These are phyloP conservation scores for Pueraria montana DNA, from an alignment of 306 rosid species.

Conservation along the genomic window DNA sequence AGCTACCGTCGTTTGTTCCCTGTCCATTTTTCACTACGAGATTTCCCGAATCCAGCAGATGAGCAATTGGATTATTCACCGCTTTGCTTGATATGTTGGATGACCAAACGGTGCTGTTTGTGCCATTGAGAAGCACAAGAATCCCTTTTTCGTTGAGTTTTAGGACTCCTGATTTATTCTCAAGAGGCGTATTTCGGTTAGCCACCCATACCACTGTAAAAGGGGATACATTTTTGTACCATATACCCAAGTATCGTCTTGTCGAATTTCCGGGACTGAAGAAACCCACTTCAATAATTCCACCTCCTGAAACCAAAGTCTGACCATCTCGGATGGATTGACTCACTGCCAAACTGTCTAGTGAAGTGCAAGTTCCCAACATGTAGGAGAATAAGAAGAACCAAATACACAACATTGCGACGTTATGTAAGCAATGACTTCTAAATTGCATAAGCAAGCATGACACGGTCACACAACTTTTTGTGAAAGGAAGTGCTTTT, in stretches of 20 bases:
- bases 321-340: constrained; percentile 20
- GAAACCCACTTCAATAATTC: constrained; percentile 37
- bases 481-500: too few relatives aligned
- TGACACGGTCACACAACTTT: too few relatives aligned
- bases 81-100: background rate
- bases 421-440: too few relatives aligned
- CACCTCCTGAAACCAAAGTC: constrained; percentile 22
- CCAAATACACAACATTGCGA: background rate
- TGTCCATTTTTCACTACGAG: background rate
- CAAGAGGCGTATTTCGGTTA: constrained; percentile 31
- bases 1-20: background rate
- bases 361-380: background rate
- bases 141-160: constrained; percentile 1
- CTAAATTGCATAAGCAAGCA: too few relatives aligned
- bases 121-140: constrained; percentile 19
- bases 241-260: constrained; percentile 37
- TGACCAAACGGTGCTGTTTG: constrained; percentile 37
- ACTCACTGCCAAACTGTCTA: background rate
- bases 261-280: constrained; percentile 32
- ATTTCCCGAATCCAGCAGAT: constrained; percentile 31
- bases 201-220: constrained; percentile 43
- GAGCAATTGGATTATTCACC: background rate
- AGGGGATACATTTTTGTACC: constrained; percentile 39
- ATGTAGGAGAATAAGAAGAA: background rate
- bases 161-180: background rate